Conservation (phyloP, 352 stramenopile genomes). For the Aphanomyces cochlioides region DNA sequence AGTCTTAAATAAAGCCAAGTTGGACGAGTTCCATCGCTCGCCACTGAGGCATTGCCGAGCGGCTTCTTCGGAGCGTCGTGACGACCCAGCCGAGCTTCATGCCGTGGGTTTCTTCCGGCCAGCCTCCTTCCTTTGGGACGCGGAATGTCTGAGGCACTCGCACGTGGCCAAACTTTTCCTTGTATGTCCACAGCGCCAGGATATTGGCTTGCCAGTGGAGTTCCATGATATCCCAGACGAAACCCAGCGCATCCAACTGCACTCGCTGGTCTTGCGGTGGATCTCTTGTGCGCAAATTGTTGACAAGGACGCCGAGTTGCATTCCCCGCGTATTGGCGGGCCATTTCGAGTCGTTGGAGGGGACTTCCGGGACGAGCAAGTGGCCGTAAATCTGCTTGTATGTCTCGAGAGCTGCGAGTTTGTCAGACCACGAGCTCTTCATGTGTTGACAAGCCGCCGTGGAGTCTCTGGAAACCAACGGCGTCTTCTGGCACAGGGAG, state of each 20-base stretch:
- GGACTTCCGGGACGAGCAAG: constrained; percentile 14
- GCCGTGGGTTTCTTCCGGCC: no score
- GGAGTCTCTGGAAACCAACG: no score
- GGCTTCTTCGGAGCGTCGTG: neutral
- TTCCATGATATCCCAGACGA: neutral
- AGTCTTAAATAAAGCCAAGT: no score
- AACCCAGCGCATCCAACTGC: neutral
- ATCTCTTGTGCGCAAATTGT: neutral
- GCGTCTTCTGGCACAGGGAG: neutral
- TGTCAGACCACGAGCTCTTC: neutral
- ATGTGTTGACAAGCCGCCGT: no score
- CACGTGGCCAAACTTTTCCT: neutral
- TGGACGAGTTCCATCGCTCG: no score
- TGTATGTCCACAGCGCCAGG: neutral
- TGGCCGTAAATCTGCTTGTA: neutral
- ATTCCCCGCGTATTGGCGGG: neutral
- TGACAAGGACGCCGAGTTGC: constrained; percentile 1
- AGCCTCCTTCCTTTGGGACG: no score
- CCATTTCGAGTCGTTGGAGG: neutral
- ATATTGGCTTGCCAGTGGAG: neutral
- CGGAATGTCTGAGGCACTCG: neutral
- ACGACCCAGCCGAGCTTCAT: neutral
- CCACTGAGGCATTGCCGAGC: neutral
- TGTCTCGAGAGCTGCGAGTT: neutral
- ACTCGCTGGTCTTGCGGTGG: no score